Evolutionary conservation across 2,329 filamentous ascomycete species (phyloP), one percentile per base, ranked within the genome.

Genomic region (Ilyonectria mors-panacis): DNA sequence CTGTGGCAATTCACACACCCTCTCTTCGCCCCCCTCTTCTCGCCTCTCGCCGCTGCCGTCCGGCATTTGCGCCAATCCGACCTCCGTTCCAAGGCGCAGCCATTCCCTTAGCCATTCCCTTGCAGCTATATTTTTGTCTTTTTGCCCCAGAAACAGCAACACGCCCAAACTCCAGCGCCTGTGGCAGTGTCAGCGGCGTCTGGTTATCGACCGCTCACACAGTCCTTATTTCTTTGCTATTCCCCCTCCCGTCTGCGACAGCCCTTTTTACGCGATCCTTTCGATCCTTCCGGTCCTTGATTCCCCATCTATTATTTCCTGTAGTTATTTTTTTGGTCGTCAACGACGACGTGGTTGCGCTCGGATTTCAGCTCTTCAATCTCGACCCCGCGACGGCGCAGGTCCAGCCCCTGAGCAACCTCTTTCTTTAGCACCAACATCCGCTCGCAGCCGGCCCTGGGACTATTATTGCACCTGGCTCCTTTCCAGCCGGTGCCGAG

Each of bases 181-280:
- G 42, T 70, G 50, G 55, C 42, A 50, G 63, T 58, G 45, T 61
- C 59, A 62, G 55, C 59, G 37, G 63, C 67, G 63, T 64, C 69
- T 70, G 47, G 57, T 28, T 58, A 54, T 62, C 59, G 59, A 66
- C 59, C 23, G 10, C 65, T 59, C 48, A 58, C 48, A 61, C 19
- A 12, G 4, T 30, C 19, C 33, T 55, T 65, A 8, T 10, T 33
- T 50, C 28, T 17, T 15, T 55, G 28, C 30, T 13, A 21, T 19
- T 51, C 8, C 19, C n/a, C 50, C 35, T 6, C 15, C n/a, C 39
- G 15, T 54, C n/a, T 37, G 15, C 30, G 30, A 54, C 28, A 37
- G 19, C 17, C 15, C 28, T 35, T 39, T 26, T 55, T n/a, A n/a
- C n/a, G 21, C 33, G 51, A 39, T 39, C 19, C 10, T 45, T 45